These are phyloP conservation scores for Pinus taeda DNA, from an alignment of 75 land plant genomes.

Conservation along the genomic window DNA sequence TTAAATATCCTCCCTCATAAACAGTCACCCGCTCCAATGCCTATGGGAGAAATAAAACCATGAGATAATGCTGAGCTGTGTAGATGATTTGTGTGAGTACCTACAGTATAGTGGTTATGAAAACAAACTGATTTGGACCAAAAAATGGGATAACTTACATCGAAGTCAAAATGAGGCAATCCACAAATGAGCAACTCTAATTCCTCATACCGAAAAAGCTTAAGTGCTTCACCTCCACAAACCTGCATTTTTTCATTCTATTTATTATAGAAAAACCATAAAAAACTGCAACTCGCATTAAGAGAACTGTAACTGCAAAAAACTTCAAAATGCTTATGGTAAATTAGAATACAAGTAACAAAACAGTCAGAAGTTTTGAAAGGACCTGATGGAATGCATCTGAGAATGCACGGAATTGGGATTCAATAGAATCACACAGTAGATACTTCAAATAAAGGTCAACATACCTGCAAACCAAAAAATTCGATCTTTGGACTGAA, in stretches of 20 bases:
- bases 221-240: constrained; percentile 35
- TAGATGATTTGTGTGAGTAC: background rate
- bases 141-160: constrained; percentile 12
- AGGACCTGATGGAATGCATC: constrained; percentile 32
- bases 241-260: constrained; percentile 18
- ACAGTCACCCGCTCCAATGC: constrained; percentile 37
- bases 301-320: background rate
- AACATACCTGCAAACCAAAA: constrained; percentile 20
- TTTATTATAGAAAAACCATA: background rate
- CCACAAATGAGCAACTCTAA: constrained; percentile 44
- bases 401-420: constrained; percentile 29
- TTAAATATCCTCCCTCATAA: constrained; percentile 40
- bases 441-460: constrained; percentile 36
- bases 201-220: constrained; percentile 35
- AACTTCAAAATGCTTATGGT: background rate
- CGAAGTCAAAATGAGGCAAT: constrained; percentile 40
- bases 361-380: background rate
- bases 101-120: background rate
- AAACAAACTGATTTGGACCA: background rate
- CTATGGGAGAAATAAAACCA: constrained; percentile 13
- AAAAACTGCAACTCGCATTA: constrained; percentile 1
- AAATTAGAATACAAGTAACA: background rate
- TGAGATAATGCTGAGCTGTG: background rate
- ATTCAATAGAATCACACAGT: constrained; percentile 30
- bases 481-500: background rate